Evolutionary conservation across 805 yeast species (phyloP), one percentile per base, ranked within the genome.

Genomic region (Hanseniaspora singularis): DNA sequence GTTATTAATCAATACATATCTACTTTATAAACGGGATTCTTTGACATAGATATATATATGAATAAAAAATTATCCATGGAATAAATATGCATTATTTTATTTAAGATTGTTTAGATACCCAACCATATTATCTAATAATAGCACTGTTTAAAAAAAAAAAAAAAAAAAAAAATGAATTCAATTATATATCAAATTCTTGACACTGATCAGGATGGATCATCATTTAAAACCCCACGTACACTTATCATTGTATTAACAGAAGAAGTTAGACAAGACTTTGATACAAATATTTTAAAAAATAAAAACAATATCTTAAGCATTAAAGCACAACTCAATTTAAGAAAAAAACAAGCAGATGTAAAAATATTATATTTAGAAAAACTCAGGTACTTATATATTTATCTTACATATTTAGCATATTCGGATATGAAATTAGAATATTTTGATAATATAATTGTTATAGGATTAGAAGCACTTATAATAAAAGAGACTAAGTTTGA

Each of bases 371-470:
- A 61, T 50, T 43, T 62, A 28, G 59, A 55, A 39, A 56, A 55
- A 22, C 42, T 59, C 16, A 63, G 60, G 50, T 61, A 60, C 40
- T 45, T 62, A 19, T 60, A 55, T 38, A 62, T 62, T 62, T 62
- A 58, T 47, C 40, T 62, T 49, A 61, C 59, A 52, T 56, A 59
- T 42, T 49, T 60, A 12, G 62, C 61, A 44, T 57, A 54, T 19
- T 22, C 14, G 2, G 60, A 52, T 11, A 58, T 34, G 10, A 50
- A 49, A 14, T 40, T 22, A 15, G 22, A 24, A 4, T 31, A 43
- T 18, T 60, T 56, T 32, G 51, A 54, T 37, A 43, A 53, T 28
- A 44, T 62, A 28, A 47, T 61, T 12, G 37, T 62, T 4, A 55
- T 51, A 43, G 66, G 66, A 7, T 43, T 62, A 11, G 65, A 62